Base-by-base conservation (phyloP, 345 rosid species). In the Eucalyptus virginea region DNA sequence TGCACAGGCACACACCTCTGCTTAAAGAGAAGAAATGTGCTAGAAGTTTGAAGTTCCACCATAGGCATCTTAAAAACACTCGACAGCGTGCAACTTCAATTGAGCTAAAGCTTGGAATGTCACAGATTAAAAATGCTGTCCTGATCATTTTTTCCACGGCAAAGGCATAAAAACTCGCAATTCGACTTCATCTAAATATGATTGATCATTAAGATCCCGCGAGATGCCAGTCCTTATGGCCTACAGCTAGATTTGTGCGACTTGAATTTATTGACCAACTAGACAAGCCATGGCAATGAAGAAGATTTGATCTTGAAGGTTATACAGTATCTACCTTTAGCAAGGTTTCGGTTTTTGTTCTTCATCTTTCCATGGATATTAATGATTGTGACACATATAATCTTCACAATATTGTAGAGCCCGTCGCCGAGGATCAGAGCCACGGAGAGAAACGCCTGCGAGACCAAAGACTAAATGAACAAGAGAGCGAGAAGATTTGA, bases 341-440 rank as follows among this genome's bases (percentile, higher is more conserved):
- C 89, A 28, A 51, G 48, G 44, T 80, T 80, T 90, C 81, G 15
- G 34, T 86, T 88, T 50, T 87, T 90, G 44, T 88, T 92, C 91
- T 93, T 96, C 83, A 94, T 2, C 91, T 93, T 95, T 69, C 92
- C 88, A 81, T 90, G 93, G 87, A 97, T 88, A 88, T 88, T 98
- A 80, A 92, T 87, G 47, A 92, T 44, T 26, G 99, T 96, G 87
- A 92, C 87, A 47, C 88, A 80, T 81, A 94, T 28, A 60, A 98
- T 94, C 94, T 98, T 98, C 21, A 95, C 56, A 91, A 98, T 96
- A 89, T 94, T 97, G 93, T 98, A 98, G 89, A 98, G 97, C 58
- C 99, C 99, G 50, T 98, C 99, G 3, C 99, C 99, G 2, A 98
- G 96, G 90, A 97, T 96, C 52, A 98, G 94, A 58, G 99, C 95